A percentile compares a stretch with the other conserved stretches of the same genome.
phyloP scores from a whole-genome alignment of 495 filamentous ascomycete species.

The Haplographium delicatum region DNA sequence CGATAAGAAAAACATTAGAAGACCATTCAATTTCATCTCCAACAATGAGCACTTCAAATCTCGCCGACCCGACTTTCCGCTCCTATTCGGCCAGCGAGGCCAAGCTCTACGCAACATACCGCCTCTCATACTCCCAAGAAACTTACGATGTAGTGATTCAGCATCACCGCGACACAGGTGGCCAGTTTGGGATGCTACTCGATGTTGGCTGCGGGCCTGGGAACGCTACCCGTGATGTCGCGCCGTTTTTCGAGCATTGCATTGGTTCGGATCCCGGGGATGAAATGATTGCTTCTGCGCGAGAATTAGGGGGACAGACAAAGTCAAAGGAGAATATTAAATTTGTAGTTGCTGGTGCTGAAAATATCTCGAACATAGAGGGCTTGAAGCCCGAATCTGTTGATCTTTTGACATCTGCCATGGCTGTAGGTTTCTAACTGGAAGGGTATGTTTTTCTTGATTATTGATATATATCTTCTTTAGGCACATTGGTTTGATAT shows the following conservation, averaged over 20 bases:
- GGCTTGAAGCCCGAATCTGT: constrained; percentile 32
- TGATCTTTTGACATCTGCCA: constrained; percentile 48
- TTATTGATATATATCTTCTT: neutral
- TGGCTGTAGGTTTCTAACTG: constrained; percentile 29
- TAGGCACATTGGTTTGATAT: constrained; percentile 60
- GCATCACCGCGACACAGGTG: constrained; percentile 44
- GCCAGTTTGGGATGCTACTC: constrained; percentile 38
- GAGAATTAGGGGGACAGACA: constrained; percentile 30
- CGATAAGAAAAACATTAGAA: too few species aligned
- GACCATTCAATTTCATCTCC: neutral
- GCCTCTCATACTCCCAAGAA: constrained; percentile 35
- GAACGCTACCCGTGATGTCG: constrained; percentile 64
- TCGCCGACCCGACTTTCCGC: constrained; percentile 36
- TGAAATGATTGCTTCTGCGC: constrained; percentile 49
- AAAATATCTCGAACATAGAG: constrained; percentile 31
- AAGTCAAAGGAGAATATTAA: constrained; percentile 29
- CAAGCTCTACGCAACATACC: constrained; percentile 36
- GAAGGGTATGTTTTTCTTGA: neutral
- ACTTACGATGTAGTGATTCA: constrained; percentile 44
- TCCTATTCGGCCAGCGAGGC: constrained; percentile 40
- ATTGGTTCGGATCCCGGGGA: constrained; percentile 49
- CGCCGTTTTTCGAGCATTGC: constrained; percentile 57
- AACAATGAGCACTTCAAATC: neutral
- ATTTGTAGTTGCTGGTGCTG: constrained; percentile 41
- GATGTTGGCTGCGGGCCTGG: constrained; percentile 58